These are phyloP conservation scores for Wallacemonas sp. DNA, from an alignment of 208 protist species.

Conservation along the genomic window DNA sequence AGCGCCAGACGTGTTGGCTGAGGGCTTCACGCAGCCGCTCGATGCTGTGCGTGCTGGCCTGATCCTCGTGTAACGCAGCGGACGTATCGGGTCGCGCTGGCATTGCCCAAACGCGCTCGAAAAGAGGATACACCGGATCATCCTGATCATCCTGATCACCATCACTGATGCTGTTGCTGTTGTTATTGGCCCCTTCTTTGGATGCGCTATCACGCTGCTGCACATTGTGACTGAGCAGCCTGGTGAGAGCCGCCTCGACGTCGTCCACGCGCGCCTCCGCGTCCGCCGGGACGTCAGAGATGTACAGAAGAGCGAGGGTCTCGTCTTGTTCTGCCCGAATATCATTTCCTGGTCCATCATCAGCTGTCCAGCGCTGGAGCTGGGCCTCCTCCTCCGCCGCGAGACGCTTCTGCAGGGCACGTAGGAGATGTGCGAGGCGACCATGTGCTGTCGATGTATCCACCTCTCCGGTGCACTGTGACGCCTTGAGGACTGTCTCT, in stretches of 20 bases:
- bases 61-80: too few relatives aligned
- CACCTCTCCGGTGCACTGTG: too few relatives aligned
- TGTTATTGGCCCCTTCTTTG: background rate
- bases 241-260: conserved; percentile 12
- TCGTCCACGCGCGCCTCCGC: background rate
- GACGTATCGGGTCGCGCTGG: too few relatives aligned
- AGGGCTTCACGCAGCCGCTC: conserved; percentile 52
- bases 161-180: background rate
- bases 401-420: background rate
- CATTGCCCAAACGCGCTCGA: conserved; percentile 51
- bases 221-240: background rate
- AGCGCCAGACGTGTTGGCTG: conserved; percentile 62
- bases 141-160: conserved; percentile 1
- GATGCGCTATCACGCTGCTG: background rate
- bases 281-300: conserved; percentile 19
- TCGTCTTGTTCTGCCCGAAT: too few relatives aligned
- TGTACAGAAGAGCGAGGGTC: conserved; percentile 22
- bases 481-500: too few relatives aligned
- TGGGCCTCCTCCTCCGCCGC: conserved; percentile 16
- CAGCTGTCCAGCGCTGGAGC: background rate
- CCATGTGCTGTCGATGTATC: too few relatives aligned
- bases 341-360: too few relatives aligned
- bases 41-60: too few relatives aligned
- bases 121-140: background rate
- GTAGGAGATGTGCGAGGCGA: background rate